These are phyloP conservation scores for Marvania coccoides DNA, from an alignment of 139 green algal species.

Conservation along the genomic window DNA sequence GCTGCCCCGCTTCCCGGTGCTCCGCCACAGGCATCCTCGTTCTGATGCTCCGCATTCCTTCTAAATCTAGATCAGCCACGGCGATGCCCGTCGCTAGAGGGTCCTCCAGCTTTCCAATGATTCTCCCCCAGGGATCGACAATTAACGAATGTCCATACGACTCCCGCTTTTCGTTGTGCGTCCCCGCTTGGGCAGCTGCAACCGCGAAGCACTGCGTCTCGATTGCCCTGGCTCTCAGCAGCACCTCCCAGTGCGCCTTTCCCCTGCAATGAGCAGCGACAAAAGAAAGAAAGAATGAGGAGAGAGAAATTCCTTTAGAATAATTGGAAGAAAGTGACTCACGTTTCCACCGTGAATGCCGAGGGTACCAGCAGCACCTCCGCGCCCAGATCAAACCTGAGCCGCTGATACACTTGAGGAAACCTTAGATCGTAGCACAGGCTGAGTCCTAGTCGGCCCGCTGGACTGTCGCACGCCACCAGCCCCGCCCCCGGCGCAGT, in stretches of 20 bases:
- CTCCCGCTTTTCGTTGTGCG: slow-evolving; percentile 82
- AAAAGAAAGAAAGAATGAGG: no score
- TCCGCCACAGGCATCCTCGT: slow-evolving; percentile 23
- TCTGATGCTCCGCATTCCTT: neutral
- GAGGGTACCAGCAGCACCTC: slow-evolving; percentile 66
- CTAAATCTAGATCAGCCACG: slow-evolving; percentile 61
- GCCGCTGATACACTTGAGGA: slow-evolving; percentile 81
- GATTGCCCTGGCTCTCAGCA: slow-evolving; percentile 88
- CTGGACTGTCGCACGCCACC: slow-evolving; percentile 63
- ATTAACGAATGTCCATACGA: slow-evolving; percentile 87
- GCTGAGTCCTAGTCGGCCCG: slow-evolving; percentile 72
- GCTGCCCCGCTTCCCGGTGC: slow-evolving; percentile 5
- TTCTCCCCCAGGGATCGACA: slow-evolving; percentile 85
- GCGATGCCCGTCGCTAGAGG: slow-evolving; percentile 64
- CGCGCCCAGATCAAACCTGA: slow-evolving; percentile 62
- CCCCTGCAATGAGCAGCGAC: no score
- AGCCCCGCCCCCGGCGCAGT: slow-evolving; percentile 60
- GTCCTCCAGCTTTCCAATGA: slow-evolving; percentile 69
- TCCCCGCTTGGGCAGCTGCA: slow-evolving; percentile 84
- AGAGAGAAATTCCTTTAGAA: neutral
- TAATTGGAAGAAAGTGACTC: neutral
- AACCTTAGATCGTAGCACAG: slow-evolving; percentile 97
- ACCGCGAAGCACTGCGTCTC: slow-evolving; percentile 91
- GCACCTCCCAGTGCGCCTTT: slow-evolving; percentile 89
- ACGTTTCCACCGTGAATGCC: slow-evolving; percentile 55